These are phyloP conservation scores for Sclerotinia borealis DNA, from an alignment of 2,329 filamentous ascomycete species.

Conservation along the genomic window DNA sequence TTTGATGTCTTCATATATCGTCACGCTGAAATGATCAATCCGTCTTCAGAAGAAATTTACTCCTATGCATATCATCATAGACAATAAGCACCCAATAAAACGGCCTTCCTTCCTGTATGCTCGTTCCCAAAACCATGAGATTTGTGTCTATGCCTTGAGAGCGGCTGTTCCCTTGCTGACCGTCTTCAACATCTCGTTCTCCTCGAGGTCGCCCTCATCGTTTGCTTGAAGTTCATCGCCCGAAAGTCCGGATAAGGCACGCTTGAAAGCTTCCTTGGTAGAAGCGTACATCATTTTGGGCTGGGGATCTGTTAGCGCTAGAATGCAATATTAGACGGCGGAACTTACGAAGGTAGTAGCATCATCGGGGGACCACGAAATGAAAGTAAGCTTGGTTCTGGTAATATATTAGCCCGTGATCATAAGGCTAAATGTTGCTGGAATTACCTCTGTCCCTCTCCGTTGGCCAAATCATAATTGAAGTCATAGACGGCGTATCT, in stretches of 20 bases:
- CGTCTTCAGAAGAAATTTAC: slow-evolving; percentile 12
- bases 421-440: slow-evolving; percentile 17
- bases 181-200: slow-evolving; percentile 60
- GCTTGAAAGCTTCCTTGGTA: slow-evolving; percentile 82
- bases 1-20: slow-evolving; percentile 14
- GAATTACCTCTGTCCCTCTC: slow-evolving; percentile 64
- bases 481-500: slow-evolving; percentile 84
- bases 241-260: slow-evolving; percentile 67
- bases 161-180: slow-evolving; percentile 48
- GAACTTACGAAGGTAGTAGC: slow-evolving; percentile 57
- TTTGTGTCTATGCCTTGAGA: slow-evolving; percentile 4
- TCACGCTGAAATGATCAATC: slow-evolving; percentile 13
- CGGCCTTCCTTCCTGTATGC: slow-evolving; percentile 3
- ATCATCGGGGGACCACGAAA: slow-evolving; percentile 77
- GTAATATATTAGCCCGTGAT: slow-evolving; percentile 17
- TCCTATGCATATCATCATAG: slow-evolving; percentile 14
- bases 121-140: slow-evolving; percentile 6
- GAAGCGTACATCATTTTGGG: slow-evolving; percentile 88
- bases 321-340: too few species aligned
- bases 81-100: slow-evolving; percentile 30
- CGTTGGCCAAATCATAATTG: slow-evolving; percentile 64
- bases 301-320: slow-evolving; percentile 37
- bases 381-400: slow-evolving; percentile 74
- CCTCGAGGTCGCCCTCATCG: slow-evolving; percentile 76
- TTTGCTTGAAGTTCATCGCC: slow-evolving; percentile 72